Evolutionary conservation across 768 basidiomycete genomes (phyloP).

Genomic region (Mrakia gelida): DNA sequence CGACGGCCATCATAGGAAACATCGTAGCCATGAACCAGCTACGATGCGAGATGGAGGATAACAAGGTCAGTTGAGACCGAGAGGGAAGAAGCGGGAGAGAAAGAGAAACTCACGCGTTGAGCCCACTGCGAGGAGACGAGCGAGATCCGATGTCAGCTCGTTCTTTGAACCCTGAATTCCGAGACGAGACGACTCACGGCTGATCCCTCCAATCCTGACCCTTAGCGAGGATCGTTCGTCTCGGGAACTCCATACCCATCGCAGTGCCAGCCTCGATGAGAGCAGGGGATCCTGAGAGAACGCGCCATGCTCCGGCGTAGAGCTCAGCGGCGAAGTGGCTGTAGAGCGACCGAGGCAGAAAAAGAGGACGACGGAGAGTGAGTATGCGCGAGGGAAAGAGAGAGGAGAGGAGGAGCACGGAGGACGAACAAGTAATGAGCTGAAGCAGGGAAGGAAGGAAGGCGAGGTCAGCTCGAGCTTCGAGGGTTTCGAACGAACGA

Average conservation of each 20-base stretch:
- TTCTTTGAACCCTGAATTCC: background rate
- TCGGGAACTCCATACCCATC: conserved; percentile 30
- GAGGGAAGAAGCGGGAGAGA: background rate
- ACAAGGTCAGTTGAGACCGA: background rate
- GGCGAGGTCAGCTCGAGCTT: background rate
- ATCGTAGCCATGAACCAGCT: conserved; percentile 32
- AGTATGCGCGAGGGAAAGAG: background rate
- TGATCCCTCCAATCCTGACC: conserved; percentile 32
- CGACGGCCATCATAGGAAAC: conserved; percentile 32
- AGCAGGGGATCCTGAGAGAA: conserved; percentile 20
- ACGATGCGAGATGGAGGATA: background rate
- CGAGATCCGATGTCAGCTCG: no score
- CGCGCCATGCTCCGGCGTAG: conserved; percentile 29
- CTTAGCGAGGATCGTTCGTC: conserved; percentile 28
- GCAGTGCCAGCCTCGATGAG: conserved; percentile 17
- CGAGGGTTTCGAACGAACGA: background rate
- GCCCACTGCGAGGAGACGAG: background rate
- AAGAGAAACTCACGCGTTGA: conserved; percentile 22
- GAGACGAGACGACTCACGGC: conserved; percentile 12
- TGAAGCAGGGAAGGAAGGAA: background rate
- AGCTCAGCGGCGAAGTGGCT: conserved; percentile 33
- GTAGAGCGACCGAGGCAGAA: background rate
- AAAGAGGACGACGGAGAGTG: background rate
- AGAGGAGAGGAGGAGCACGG: background rate
- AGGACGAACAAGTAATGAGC: conserved; percentile 30